A percentile compares a stretch with the other conserved stretches of the same genome.
Conservation (phyloP, 148 eudicot genomes). For the Cornus kousa region DNA sequence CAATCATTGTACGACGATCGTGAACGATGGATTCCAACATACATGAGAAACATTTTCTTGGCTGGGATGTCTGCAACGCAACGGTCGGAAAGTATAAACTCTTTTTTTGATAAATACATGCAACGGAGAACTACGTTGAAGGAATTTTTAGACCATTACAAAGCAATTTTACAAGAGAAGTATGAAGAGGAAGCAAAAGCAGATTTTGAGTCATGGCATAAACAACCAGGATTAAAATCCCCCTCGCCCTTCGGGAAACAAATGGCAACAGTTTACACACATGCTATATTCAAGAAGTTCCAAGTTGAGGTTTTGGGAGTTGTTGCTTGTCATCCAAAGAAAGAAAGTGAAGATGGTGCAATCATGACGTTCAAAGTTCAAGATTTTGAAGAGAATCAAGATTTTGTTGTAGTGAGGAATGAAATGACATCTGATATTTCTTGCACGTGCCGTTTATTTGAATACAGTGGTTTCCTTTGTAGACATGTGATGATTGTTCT, state of each 20-base stretch:
- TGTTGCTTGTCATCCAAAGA: constrained; percentile 57
- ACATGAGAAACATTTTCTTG: constrained; percentile 37
- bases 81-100: constrained; percentile 43
- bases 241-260: constrained; percentile 66
- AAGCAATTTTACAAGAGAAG: constrained; percentile 45
- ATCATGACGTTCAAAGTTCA: constrained; percentile 43
- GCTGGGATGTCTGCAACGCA: constrained; percentile 48
- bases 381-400: constrained; percentile 49
- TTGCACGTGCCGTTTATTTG: constrained; percentile 51
- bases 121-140: constrained; percentile 48
- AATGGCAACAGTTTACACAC: constrained; percentile 51
- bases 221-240: constrained; percentile 55
- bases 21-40: constrained; percentile 45
- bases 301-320: constrained; percentile 62
- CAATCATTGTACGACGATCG: constrained; percentile 46
- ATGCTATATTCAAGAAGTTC: constrained; percentile 53
- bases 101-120: constrained; percentile 51
- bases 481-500: constrained; percentile 59
- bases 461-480: constrained; percentile 48
- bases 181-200: constrained; percentile 53
- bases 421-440: constrained; percentile 42
- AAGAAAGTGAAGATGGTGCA: constrained; percentile 32
- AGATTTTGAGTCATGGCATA: constrained; percentile 55
- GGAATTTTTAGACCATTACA: constrained; percentile 54
- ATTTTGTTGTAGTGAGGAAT: constrained; percentile 46